phyloP scores from a whole-genome alignment of 148 eudicot species.

The Polygonum aviculare region DNA sequence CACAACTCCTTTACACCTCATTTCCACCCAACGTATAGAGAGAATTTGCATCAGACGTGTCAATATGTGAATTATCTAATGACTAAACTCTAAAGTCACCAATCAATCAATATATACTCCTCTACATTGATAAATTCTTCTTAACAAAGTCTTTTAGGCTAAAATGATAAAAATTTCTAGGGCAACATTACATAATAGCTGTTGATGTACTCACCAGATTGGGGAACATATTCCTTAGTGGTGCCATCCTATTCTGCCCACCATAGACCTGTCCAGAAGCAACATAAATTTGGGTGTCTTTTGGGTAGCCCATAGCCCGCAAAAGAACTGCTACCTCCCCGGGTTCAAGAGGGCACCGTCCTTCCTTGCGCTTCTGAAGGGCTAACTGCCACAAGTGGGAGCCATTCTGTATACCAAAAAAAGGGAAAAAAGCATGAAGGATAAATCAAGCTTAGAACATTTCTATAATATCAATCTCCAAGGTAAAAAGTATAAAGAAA shows the following conservation, averaged over 20 bases:
- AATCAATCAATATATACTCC: no score
- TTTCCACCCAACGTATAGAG: not conserved
- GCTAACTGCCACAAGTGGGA: slow-evolving; percentile 95
- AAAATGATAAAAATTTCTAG: no score
- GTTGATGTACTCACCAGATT: slow-evolving; percentile 56
- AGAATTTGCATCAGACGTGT: not conserved
- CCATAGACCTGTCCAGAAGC: slow-evolving; percentile 99
- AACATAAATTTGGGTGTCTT: slow-evolving; percentile 96
- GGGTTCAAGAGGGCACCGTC: slow-evolving; percentile 99
- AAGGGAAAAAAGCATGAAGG: slow-evolving; percentile 4
- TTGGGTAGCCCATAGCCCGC: slow-evolving; percentile 95
- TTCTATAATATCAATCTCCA: not conserved
- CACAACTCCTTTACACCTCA: no score
- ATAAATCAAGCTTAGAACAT: not conserved
- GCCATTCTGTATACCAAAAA: slow-evolving; percentile 60
- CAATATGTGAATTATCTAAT: not conserved
- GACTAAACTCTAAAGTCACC: no score
- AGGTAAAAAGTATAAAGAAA: slow-evolving; percentile 7
- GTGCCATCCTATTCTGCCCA: slow-evolving; percentile 98
- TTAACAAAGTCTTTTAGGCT: no score
- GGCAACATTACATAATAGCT: no score
- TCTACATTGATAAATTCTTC: no score
- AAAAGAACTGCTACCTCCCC: slow-evolving; percentile 98
- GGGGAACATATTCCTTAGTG: slow-evolving; percentile 98
- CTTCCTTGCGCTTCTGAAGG: slow-evolving; percentile 95